Evolutionary conservation across 345 rosid genomes (phyloP), one percentile per base, ranked within the genome.

Genomic region (Rhizophora apiculata): DNA sequence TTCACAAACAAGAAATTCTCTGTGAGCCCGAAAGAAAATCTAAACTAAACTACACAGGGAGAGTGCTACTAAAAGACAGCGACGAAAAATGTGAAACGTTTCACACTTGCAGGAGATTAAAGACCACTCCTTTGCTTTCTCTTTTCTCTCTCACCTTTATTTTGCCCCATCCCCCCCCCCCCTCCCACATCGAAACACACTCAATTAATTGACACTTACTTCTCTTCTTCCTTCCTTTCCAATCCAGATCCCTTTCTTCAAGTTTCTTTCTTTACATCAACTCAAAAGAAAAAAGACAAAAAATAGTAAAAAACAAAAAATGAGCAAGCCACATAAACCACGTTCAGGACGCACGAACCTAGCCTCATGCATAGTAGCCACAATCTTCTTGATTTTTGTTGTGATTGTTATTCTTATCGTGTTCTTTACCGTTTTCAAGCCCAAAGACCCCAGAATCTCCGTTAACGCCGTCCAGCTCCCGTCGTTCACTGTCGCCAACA

Each of bases 381-480:
- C 96, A 0, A 69, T 92, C 70, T 95, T 95, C 94, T 77, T 95
- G 67, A 77, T 89, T 72, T 86, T 95, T 73, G 21, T 89, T 6
- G 75, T 89, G 65, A 83, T 87, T 48, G 82, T 85, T 5, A 65
- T 84, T 53, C 85, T 90, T 37, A 82, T 96, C 27, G 95, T 96
- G 52, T 90, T 87, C 91, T 96, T 96, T 86, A 92, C 96, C 46
- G 89, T 92, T 67, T 92, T 96, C 74, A 90, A 88, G 63, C 97
- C 97, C 43, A 85, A 82, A 73, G 98, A 95, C 56, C 96, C 97
- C 57, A 87, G 83, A 85, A 91, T 94, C 83, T 83, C 90, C 68
- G 96, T 91, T 54, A 89, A 70, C 81, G 81, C 96, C 82, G 83
- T 96, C 64, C 97, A 96, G 68, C 92, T 96, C 8, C 99, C 99